Evolutionary conservation across 441 rosid species (phyloP).

Genomic region (Melastoma candidum): DNA sequence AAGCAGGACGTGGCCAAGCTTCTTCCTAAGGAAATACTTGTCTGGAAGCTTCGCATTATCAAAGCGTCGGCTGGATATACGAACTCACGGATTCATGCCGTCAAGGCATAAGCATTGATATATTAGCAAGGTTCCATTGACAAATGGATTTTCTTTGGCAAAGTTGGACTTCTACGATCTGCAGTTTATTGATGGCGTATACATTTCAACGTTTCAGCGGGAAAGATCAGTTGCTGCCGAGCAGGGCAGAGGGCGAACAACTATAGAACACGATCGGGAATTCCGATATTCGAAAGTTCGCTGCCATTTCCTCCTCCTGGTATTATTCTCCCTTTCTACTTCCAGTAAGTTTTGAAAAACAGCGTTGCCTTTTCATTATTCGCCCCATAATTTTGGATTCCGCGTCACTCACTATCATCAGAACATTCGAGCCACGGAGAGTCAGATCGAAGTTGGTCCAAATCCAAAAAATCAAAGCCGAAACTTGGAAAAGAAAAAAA

Average conservation of each 20-base stretch:
- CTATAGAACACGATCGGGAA: slow-evolving; percentile 33
- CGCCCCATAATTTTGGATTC: too few species aligned
- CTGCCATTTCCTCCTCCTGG: slow-evolving; percentile 82
- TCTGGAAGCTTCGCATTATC: slow-evolving; percentile 53
- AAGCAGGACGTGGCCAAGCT: slow-evolving; percentile 39
- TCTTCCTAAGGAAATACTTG: slow-evolving; percentile 39
- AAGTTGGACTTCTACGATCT: not conserved
- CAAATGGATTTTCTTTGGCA: not conserved
- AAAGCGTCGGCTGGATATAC: slow-evolving; percentile 37
- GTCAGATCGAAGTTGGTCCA: too few species aligned
- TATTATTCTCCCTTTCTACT: slow-evolving; percentile 20
- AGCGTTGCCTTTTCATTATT: too few species aligned
- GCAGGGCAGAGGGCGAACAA: slow-evolving; percentile 54
- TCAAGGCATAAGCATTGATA: slow-evolving; percentile 38
- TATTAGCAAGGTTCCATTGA: slow-evolving; percentile 38
- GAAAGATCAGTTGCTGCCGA: slow-evolving; percentile 66
- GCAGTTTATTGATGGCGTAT: slow-evolving; percentile 3
- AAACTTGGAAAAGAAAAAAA: too few species aligned
- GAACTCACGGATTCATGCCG: slow-evolving; percentile 44
- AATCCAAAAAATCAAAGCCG: too few species aligned
- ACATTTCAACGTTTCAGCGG: slow-evolving; percentile 34
- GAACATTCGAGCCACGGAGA: too few species aligned
- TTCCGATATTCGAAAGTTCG: slow-evolving; percentile 48
- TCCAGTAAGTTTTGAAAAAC: not conserved
- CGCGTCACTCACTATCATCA: too few species aligned